phyloP scores from a whole-genome alignment of 2,329 filamentous ascomycete species.

The Fusarium guadeloupense region DNA sequence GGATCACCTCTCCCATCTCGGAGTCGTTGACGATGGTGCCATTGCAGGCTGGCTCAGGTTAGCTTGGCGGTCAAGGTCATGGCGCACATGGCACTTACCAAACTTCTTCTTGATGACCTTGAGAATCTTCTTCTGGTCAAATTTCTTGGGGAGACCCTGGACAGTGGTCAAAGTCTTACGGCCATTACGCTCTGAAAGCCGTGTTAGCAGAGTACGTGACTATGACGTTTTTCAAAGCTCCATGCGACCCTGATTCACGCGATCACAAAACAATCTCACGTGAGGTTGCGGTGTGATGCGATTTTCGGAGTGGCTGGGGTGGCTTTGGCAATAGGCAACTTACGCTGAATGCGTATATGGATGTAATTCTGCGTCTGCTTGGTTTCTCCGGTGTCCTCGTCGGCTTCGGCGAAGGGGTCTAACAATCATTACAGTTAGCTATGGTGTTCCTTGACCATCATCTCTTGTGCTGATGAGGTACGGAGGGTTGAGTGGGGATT shows the following conservation, averaged over 20 bases:
- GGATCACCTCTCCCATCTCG: constrained; percentile 99
- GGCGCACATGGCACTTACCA: constrained; percentile 63
- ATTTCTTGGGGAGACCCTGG: constrained; percentile 98
- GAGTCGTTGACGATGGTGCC: constrained; percentile 96
- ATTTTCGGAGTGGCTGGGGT: background rate
- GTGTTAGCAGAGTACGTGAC: constrained; percentile 11
- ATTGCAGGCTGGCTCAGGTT: constrained; percentile 82
- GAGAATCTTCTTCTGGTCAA: constrained; percentile 99
- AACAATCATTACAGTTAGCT: constrained; percentile 29
- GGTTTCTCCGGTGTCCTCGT: constrained; percentile 97
- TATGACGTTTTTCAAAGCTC: background rate
- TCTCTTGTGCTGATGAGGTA: background rate
- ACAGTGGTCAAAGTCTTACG: constrained; percentile 99
- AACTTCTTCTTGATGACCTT: constrained; percentile 99
- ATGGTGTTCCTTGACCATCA: background rate
- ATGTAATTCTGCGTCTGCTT: constrained; percentile 98
- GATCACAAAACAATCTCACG: constrained; percentile 13
- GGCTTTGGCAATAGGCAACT: constrained; percentile 46
- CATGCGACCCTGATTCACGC: background rate
- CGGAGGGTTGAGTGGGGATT: constrained; percentile 28
- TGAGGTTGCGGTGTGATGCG: constrained; percentile 21
- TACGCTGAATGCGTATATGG: constrained; percentile 99
- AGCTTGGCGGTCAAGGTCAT: background rate
- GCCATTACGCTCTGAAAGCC: constrained; percentile 94
- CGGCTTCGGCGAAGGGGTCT: constrained; percentile 99